These are phyloP conservation scores for Alternaria dauci DNA, from an alignment of 2,329 filamentous ascomycete genomes.

Conservation along the genomic window DNA sequence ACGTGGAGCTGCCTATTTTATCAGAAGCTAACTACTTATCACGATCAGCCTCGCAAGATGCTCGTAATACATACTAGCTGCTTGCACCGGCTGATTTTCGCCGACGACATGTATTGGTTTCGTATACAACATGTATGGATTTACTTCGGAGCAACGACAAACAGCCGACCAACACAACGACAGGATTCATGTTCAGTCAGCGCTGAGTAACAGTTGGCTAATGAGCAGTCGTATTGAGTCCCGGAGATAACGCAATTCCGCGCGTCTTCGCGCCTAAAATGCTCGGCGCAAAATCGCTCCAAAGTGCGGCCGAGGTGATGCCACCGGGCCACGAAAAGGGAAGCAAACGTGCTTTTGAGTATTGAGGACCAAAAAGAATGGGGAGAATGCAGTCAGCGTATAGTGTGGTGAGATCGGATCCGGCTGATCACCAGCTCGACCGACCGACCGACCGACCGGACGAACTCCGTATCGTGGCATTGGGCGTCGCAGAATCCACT, in stretches of 20 bases:
- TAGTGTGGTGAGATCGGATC: conserved; percentile 1
- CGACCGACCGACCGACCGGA: conserved; percentile 5
- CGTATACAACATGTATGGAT: conserved; percentile 1
- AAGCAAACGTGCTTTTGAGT: conserved; percentile 7
- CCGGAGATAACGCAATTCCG: conserved; percentile 4
- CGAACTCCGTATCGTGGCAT: conserved; percentile 1
- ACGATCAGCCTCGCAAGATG: neutral
- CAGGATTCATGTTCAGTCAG: conserved; percentile 5
- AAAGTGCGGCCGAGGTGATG: neutral
- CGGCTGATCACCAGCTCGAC: conserved; percentile 8
- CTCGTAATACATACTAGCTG: conserved; percentile 1
- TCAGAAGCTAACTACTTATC: neutral
- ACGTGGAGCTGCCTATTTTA: neutral
- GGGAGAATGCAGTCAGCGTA: neutral
- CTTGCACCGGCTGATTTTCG: neutral
- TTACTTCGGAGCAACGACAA: neutral
- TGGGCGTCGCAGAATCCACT: conserved; percentile 9
- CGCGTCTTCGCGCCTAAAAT: neutral
- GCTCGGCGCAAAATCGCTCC: conserved; percentile 10
- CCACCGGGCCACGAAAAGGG: conserved; percentile 1
- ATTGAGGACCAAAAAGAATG: conserved; percentile 8
- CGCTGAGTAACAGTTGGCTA: neutral
- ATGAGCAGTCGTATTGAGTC: neutral
- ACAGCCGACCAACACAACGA: neutral
- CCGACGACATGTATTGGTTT: neutral